Evolutionary conservation across 2,329 filamentous ascomycete genomes (phyloP), one percentile per base, ranked within the genome.

Genomic region (Lasiodiplodia sp.): DNA sequence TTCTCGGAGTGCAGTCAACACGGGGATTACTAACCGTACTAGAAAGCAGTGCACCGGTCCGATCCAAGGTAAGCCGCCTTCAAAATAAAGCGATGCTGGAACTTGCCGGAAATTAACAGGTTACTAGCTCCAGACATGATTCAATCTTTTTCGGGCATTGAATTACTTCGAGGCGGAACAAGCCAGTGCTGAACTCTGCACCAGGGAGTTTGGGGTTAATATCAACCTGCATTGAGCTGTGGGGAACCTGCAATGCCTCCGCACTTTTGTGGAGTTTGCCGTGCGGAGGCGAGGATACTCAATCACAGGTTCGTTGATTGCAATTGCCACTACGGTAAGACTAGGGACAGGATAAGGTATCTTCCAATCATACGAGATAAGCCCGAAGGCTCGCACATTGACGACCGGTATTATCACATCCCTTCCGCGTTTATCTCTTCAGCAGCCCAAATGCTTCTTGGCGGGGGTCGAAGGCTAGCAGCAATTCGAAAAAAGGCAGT

Each of bases 371-470:
- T 25, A 38, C 40, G 31, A 63, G 60, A 64, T 64, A 64, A 34
- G 60, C n/a, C 12, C 31, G 21, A 28, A 16, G 11, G 47, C 47
- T n/a, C 18, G 60, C 4, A 25, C 5, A 38, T 12, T 64, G 60
- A 64, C 60, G 31, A 49, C 21, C 34, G 21, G 37, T 38, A 64
- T 52, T 38, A 52, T n/a, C 28, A 38, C 47, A 64, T 25, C n/a
- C 10, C 47, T 21, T 2, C 28, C 31, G 28, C 60, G 28, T 31
- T 21, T 53, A 64, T 64, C 60, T 52, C 14, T 38, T 10, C 60
- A 37, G n/a, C 60, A 64, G 47, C 60, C 47, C 47, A 10, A 64
- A 7, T 2, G 6, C 16, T 34, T 52, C 60, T 64, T 64, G 60
- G 60, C 60, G 12, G 4, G 12, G 4, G 31, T 4, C 31, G 56